A percentile compares a stretch with the other conserved stretches of the same genome.
Conservation (phyloP, 2,329 filamentous ascomycete genomes). For the Fusarium sp. region DNA sequence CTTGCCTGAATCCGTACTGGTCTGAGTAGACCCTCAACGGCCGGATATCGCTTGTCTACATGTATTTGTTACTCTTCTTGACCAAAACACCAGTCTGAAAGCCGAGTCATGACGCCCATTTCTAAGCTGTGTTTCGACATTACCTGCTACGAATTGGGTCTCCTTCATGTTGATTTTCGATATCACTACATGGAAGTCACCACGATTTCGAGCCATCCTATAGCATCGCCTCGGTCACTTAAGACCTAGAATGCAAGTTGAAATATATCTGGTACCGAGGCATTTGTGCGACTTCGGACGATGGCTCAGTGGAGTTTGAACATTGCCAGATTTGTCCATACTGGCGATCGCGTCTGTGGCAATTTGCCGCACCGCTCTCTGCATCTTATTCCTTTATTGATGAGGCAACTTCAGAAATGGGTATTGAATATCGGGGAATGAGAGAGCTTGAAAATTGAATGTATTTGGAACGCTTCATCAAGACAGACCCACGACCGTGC, state of each 20-base stretch:
- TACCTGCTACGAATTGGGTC: background rate
- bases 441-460: constrained; percentile 21
- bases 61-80: background rate
- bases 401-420: constrained; percentile 12
- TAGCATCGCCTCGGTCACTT: background rate
- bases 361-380: constrained; percentile 12
- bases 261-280: background rate
- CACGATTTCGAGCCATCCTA: background rate
- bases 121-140: background rate
- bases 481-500: constrained; percentile 33
- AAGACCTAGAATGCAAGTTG: background rate
- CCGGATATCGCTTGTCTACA: background rate
- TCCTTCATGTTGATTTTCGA: background rate
- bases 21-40: constrained; percentile 8
- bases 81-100: background rate
- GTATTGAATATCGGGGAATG: constrained; percentile 16
- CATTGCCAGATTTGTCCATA: constrained; percentile 6
- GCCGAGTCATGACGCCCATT: constrained; percentile 18
- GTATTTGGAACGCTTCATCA: constrained; percentile 34
- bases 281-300: constrained; percentile 25
- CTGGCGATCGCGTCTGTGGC: constrained; percentile 10
- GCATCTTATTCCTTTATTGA: background rate
- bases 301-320: constrained; percentile 11
- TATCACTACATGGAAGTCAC: background rate
- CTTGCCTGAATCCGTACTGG: constrained; percentile 1